phyloP scores from a whole-genome alignment of 2,329 filamentous ascomycete species.

The Didymella arachidicola region DNA sequence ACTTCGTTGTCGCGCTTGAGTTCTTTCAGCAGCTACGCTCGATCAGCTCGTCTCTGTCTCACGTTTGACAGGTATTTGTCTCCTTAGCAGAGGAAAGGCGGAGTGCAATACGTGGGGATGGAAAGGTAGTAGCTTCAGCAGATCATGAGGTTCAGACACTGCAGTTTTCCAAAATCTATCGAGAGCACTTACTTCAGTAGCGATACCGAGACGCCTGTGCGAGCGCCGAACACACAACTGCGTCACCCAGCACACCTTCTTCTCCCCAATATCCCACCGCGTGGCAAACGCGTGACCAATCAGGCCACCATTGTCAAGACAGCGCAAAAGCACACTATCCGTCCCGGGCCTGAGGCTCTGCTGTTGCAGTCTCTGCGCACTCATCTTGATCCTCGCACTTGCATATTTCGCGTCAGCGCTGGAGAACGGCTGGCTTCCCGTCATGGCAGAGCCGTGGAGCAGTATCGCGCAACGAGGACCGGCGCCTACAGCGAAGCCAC shows the following conservation, averaged over 20 bases:
- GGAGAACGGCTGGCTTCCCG: background rate
- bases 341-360: background rate
- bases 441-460: too few species aligned
- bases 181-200: background rate
- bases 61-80: too few species aligned
- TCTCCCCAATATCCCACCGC: background rate
- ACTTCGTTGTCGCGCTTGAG: background rate
- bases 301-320: background rate
- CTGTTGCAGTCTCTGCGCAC: background rate
- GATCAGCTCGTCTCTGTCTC: background rate
- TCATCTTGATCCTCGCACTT: background rate
- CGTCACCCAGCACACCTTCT: background rate
- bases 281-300: background rate
- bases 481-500: too few species aligned
- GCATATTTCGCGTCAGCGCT: too few species aligned
- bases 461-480: too few species aligned
- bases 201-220: background rate
- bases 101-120: too few species aligned
- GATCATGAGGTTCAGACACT: too few species aligned
- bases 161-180: too few species aligned
- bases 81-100: too few species aligned
- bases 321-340: background rate
- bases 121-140: too few species aligned
- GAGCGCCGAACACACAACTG: background rate
- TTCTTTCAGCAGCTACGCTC: background rate